Conservation (phyloP, 2,329 filamentous ascomycete species). For the Orbilia oligospora region DNA sequence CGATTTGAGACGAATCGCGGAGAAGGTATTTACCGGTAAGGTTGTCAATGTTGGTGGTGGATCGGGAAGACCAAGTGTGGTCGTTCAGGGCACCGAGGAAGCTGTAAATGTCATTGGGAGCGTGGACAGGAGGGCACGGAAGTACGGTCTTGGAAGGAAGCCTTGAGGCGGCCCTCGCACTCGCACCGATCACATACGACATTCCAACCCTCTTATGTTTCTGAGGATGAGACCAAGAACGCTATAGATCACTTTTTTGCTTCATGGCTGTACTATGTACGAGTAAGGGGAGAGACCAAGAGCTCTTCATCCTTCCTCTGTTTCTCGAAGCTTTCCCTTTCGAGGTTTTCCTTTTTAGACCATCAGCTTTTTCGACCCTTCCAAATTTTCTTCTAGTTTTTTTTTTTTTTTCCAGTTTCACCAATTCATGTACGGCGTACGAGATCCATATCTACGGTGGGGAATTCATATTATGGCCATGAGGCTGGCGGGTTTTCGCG, state of each 20-base stretch:
- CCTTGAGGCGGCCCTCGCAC: constrained; percentile 22
- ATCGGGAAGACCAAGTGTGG: constrained; percentile 91
- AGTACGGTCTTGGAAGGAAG: constrained; percentile 55
- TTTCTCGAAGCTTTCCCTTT: constrained; percentile 2
- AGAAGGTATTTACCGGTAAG: constrained; percentile 80
- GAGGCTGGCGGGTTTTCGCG: constrained; percentile 30
- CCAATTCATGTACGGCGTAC: constrained; percentile 54
- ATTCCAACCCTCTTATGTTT: not conserved
- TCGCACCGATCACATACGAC: not conserved
- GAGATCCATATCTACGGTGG: constrained; percentile 54
- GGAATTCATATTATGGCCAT: constrained; percentile 21
- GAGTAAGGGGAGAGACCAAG: constrained; percentile 32
- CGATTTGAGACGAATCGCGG: constrained; percentile 86
- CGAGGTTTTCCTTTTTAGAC: not conserved
- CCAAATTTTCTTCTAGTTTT: not conserved
- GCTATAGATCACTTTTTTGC: constrained; percentile 24
- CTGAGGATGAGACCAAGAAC: not conserved
- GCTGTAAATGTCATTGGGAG: constrained; percentile 85
- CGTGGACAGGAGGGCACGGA: constrained; percentile 77
- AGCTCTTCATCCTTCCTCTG: not conserved
- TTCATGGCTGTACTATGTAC: constrained; percentile 44
- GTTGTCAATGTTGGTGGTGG: constrained; percentile 82
- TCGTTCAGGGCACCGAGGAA: constrained; percentile 86
- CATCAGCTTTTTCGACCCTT: too few species aligned
- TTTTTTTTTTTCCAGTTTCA: constrained; percentile 11